Percentiles rank a stretch among this genome's conserved stretches.
These are phyloP conservation scores for Margaritispora aquatica DNA, from an alignment of 495 filamentous ascomycete genomes.

Conservation along the genomic window DNA sequence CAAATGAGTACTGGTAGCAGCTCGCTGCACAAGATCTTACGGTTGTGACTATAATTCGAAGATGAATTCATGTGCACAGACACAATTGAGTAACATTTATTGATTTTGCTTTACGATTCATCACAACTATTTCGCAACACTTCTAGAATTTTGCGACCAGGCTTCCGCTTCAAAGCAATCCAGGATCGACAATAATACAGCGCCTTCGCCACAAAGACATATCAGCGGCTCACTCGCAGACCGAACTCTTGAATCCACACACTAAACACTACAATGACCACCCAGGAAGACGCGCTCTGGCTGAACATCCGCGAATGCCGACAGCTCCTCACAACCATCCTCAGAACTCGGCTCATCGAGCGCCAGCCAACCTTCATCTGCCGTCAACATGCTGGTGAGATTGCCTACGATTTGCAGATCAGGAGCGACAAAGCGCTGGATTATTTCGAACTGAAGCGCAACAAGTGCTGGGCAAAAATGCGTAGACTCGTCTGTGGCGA, in stretches of 20 bases:
- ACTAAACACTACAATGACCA: not conserved
- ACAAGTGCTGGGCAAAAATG: not conserved
- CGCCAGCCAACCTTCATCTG: not conserved
- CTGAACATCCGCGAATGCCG: not conserved
- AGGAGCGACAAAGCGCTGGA: not conserved
- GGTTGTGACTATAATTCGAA: too few relatives aligned
- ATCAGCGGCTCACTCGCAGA: not conserved
- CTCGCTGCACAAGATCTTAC: too few relatives aligned
- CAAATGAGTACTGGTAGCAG: too few relatives aligned
- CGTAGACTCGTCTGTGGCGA: not conserved
- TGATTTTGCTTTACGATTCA: too few relatives aligned
- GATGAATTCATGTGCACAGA: too few relatives aligned
- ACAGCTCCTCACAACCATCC: not conserved
- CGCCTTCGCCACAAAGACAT: not conserved
- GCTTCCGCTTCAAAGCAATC: too few relatives aligned
- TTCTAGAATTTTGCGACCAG: too few relatives aligned
- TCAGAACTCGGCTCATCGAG: not conserved
- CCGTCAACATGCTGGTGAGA: not conserved
- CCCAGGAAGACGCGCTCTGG: not conserved
- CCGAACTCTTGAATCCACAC: not conserved
- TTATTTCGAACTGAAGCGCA: not conserved
- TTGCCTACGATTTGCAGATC: not conserved
- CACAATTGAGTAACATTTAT: too few relatives aligned
- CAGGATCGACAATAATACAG: not conserved
- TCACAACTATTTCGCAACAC: too few relatives aligned